phyloP scores from a whole-genome alignment of 805 yeast species.

The Torulaspora delbrueckii region DNA sequence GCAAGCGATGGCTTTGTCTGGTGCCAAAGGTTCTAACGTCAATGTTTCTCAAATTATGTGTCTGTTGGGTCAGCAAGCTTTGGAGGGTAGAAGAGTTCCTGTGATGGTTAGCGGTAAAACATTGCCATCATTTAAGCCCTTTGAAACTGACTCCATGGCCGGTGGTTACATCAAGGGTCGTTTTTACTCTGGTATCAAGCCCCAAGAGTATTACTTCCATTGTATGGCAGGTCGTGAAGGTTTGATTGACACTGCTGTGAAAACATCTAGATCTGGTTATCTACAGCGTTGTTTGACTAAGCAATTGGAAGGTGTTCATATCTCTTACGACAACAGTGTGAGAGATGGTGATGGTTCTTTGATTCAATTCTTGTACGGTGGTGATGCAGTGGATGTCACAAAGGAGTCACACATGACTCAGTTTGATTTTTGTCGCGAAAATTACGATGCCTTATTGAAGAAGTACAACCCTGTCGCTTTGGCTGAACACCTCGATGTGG shows the following conservation, averaged over 20 bases:
- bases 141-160: constrained; percentile 94
- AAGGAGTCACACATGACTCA: constrained; percentile 92
- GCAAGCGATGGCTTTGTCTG: constrained; percentile 99
- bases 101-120: constrained; percentile 99
- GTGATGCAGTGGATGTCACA: constrained; percentile 91
- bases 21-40: constrained; percentile 98
- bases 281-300: constrained; percentile 97
- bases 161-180: constrained; percentile 98
- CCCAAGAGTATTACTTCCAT: constrained; percentile 99
- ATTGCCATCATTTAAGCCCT: constrained; percentile 92
- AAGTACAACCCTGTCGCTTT: constrained; percentile 81
- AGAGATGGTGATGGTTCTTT: constrained; percentile 93
- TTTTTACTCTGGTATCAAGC: constrained; percentile 95
- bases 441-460: constrained; percentile 77
- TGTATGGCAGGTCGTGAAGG: constrained; percentile 99
- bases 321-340: constrained; percentile 89
- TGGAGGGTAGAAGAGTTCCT: constrained; percentile 99
- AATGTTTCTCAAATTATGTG: constrained; percentile 99
- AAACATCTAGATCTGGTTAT: constrained; percentile 97
- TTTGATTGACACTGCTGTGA: constrained; percentile 97
- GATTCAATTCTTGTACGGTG: constrained; percentile 94
- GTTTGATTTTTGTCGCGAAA: constrained; percentile 88
- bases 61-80: constrained; percentile 95
- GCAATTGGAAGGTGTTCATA: constrained; percentile 95
- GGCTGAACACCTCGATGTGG: constrained; percentile 73